Base-by-base conservation (phyloP, 2,329 filamentous ascomycete genomes). In the Botrytis squamosa region DNA sequence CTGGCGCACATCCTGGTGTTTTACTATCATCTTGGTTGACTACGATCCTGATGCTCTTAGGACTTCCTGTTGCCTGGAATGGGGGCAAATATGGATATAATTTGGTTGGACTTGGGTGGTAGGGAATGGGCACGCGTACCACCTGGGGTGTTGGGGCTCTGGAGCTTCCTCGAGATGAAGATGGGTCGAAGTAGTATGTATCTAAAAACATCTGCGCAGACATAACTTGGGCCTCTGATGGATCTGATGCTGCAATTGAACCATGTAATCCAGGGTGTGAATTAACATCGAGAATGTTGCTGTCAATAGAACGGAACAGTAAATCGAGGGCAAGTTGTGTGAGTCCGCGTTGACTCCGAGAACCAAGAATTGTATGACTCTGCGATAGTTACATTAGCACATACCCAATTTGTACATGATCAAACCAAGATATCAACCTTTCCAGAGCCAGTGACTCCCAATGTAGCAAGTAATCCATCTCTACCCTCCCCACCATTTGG, bases 301-400 rank as follows among this genome's bases (percentile, higher is more conserved):
- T 84, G 74, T 89, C 90, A 69, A 97, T 89, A 63, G 93, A 95
- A 76, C 91, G 90, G 84, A 97, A 99, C 68, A 98, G 87, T 59
- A 97, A 88, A 80, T 98, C 95, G 72, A 99, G 90, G 0, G 94
- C 89, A 80, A 99, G 91, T 82, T 99, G 96, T 0, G 94, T 97
- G 71, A 99, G 85, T 75, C 96, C 96, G 77, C 95, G 91, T 82
- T 98, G 93, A 36, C 88, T 89, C 77, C 91, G 92, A 20, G 93
- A 97, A 72, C 96, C 96, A 25, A 99, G 88, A 75, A 98, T 97
- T 0, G 96, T 99, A 82, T 99, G 95, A 76, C 93, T 97, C 95
- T 98, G 80, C 33, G 36, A 65, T 57, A 36, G 38, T 20, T 40
- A 75, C 67, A 74, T 74, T 55, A 75, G 73, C 52, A 59, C 29